Conservation (phyloP, 148 eudicot species). For the Gaultheria prostrata region DNA sequence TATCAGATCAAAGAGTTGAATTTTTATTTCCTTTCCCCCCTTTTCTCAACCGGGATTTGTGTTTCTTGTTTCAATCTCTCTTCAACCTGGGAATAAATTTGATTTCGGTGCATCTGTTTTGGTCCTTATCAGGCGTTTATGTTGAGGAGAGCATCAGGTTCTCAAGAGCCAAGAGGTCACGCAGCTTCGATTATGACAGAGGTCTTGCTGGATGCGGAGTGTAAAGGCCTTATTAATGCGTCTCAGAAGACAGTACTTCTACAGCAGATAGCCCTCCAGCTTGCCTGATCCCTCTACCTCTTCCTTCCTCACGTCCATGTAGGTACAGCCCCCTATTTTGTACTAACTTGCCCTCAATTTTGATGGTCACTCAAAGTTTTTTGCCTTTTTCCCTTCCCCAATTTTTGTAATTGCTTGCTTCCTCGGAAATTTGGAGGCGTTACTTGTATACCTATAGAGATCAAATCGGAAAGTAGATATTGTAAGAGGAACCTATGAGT, state of each 20-base stretch:
- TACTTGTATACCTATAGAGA: neutral
- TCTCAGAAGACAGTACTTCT: constrained; percentile 69
- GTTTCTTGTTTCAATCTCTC: neutral
- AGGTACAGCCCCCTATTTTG: neutral
- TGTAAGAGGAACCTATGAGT: neutral
- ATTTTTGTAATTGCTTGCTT: neutral
- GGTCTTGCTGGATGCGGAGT: constrained; percentile 74
- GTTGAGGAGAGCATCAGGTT: constrained; percentile 61
- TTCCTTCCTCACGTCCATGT: neutral
- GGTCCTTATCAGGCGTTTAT: constrained; percentile 54
- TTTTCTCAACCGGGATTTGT: too few relatives aligned
- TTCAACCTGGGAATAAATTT: neutral
- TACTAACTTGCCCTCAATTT: neutral
- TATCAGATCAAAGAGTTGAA: neutral
- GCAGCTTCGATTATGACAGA: constrained; percentile 84
- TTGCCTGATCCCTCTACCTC: constrained; percentile 38
- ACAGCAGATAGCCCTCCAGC: constrained; percentile 76
- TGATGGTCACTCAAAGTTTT: neutral
- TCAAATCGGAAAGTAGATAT: constrained; percentile 6
- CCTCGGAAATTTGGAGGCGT: neutral
- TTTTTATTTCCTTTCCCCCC: neutral
- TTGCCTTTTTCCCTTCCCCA: neutral
- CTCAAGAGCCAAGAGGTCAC: constrained; percentile 69
- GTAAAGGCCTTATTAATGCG: constrained; percentile 64
- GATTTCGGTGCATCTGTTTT: neutral